phyloP scores from a whole-genome alignment of 1,139 yeast genomes.

The Kluyveromyces marxianus region DNA sequence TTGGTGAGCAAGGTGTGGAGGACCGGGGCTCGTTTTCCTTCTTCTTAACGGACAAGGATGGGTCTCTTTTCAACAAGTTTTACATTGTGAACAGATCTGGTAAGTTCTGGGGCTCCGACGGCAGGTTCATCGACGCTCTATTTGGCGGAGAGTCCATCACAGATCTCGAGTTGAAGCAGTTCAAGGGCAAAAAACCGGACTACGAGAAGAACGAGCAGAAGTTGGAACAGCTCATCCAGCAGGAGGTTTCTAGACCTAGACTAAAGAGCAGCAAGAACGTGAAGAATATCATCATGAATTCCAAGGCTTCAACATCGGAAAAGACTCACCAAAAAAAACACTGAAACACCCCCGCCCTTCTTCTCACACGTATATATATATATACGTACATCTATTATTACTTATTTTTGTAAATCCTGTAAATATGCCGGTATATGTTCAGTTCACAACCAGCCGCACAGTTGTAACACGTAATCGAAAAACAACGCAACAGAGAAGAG shows the following conservation, averaged over 20 bases:
- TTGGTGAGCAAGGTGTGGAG: constrained; percentile 27
- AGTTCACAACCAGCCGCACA: constrained; percentile 22
- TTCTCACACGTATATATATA: background rate
- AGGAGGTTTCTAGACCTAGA: constrained; percentile 6
- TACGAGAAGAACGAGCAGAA: constrained; percentile 5
- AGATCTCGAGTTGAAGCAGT: constrained; percentile 10
- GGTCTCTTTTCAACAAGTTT: constrained; percentile 15
- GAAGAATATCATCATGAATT: constrained; percentile 9
- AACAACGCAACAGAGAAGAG: constrained; percentile 70
- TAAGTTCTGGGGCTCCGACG: constrained; percentile 23
- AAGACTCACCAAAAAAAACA: background rate
- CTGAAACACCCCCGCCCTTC: background rate
- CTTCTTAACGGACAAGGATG: constrained; percentile 18
- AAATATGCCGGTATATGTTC: background rate
- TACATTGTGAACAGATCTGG: constrained; percentile 28
- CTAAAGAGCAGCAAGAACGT: constrained; percentile 4
- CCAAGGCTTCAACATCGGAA: background rate
- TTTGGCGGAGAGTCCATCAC: constrained; percentile 21
- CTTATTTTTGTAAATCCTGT: background rate
- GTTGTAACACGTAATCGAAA: constrained; percentile 56
- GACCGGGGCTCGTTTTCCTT: constrained; percentile 25
- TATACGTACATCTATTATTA: background rate
- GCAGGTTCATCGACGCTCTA: constrained; percentile 25
- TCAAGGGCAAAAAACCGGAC: constrained; percentile 1
- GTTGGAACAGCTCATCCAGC: constrained; percentile 4